Evolutionary conservation across 805 yeast species (phyloP).

Genomic region (Pichia rugopelliculosa): DNA sequence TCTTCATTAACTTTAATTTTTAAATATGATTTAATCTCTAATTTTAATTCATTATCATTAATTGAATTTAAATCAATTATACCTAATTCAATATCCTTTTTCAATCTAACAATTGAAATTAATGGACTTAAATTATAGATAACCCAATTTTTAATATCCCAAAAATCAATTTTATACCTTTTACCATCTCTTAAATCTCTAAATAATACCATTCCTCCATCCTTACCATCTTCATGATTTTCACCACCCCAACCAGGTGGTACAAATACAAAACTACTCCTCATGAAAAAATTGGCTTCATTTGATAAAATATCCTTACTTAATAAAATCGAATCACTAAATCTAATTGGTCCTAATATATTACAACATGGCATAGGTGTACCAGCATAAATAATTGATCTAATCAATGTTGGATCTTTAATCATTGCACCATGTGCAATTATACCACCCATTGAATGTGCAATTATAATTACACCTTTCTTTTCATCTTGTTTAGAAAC

Average conservation of each 20-base stretch:
- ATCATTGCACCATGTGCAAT: constrained; percentile 76
- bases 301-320: constrained; percentile 69
- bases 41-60: constrained; percentile 1
- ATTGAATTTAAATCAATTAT: neutral
- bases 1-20: constrained; percentile 5
- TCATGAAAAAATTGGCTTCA: constrained; percentile 81
- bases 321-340: constrained; percentile 72
- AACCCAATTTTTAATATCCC: constrained; percentile 75
- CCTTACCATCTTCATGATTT: constrained; percentile 7
- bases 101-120: constrained; percentile 36
- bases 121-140: constrained; percentile 69
- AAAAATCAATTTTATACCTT: constrained; percentile 50
- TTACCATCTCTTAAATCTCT: constrained; percentile 53
- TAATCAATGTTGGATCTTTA: constrained; percentile 54
- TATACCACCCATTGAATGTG: constrained; percentile 94
- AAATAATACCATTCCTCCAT: constrained; percentile 58
- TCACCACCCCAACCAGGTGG: constrained; percentile 50
- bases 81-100: constrained; percentile 5
- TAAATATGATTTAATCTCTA: constrained; percentile 1
- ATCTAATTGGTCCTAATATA: constrained; percentile 77
- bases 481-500: constrained; percentile 30
- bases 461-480: constrained; percentile 62
- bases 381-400: constrained; percentile 78
- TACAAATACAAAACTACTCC: constrained; percentile 71
- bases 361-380: constrained; percentile 79